Base-by-base conservation (phyloP, 495 filamentous ascomycete species). In the Aspergillus nidulans region DNA sequence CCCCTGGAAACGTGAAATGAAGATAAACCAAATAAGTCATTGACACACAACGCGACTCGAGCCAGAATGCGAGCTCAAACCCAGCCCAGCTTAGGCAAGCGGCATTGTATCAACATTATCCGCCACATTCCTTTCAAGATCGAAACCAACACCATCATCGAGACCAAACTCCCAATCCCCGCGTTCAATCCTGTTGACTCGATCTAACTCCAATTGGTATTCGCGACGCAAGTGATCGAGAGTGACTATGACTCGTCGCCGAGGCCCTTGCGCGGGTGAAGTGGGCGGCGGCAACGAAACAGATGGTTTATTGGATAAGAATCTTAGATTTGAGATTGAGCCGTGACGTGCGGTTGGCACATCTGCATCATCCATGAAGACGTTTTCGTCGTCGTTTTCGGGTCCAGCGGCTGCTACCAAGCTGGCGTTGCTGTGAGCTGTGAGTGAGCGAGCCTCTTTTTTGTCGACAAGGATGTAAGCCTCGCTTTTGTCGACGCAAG, bases 151-250 rank as follows among this genome's bases (percentile, higher is more conserved):
- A 20, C 69, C 73, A n/a, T 56, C 54, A 44, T 63, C 60, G 1
- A 65, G 59, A 25, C 76, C 77, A 63, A 87, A 82, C 51, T 83
- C 79, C 76, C 78, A 88, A 57, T 82, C 73, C 8, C 84, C 85
- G 21, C 74, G 71, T 63, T 84, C 80, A 57, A 87, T 78, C 23
- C 80, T 70, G 49, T 76, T 82, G 34, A 81, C 83, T 44, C 89
- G 79, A 69, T 98, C 95, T 61, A 97, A 73, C 69, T 97, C 91
- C 16, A 76, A 79, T 67, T 94, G 88, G 71, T 94, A 97, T 65
- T 88, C 86, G 63, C 85, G 87, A 58, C 89, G 80, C 20, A 97
- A 72, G 66, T 96, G 92, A 6, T 84, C 85, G 16, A 97, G 74
- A 15, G 88, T 95, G 18, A 97, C 81, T 13, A 97, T 76, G 52